Base-by-base conservation (phyloP, 371 early-diverging fungal genomes). In the Actinomucor elegans region DNA sequence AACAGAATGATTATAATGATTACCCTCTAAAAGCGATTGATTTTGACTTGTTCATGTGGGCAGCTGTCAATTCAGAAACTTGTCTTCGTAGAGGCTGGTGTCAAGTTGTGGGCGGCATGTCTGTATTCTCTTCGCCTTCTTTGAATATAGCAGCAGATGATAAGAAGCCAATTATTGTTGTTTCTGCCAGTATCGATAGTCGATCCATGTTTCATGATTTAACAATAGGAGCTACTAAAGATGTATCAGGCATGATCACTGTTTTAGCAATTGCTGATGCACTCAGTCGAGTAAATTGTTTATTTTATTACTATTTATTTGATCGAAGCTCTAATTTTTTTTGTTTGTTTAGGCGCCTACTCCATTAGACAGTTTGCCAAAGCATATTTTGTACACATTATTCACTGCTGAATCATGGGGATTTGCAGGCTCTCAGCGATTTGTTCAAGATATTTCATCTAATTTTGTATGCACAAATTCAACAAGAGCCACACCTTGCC, bases 381-480 rank as follows among this genome's bases (percentile, higher is more conserved):
- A 86, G 40, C 82, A 88, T 58, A 79, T 93, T 29, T 6, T 93
- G 17, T 93, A 87, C 60, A 85, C 88, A 7, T 64, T 80, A 8
- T 93, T 93, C 59, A 66, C 81, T 8, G 87, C 82, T 18, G 93
- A 93, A 59, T 55, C 84, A 15, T 93, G 88, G 85, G 89, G 83
- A 20, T 87, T 84, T 65, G 79, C 88, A 24, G 93, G 93, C 3
- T 93, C 93, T 0, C 84, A 89, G 55, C 78, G 91, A 26, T 90
- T 93, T 68, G 89, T 90, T 1, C 59, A 87, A 35, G 91, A 91
- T 61, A 78, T 93, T 8, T 66, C 77, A 1, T 48, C 61, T 2
- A 76, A 73, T 10, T 81, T 87, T 48, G 48, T 56, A 12, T 93
- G 93, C 64, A 67, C 71, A n/a, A 79, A 83, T 44, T 57, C 76